Evolutionary conservation across 306 rosid species (phyloP), one percentile per base, ranked within the genome.

Genomic region (Macrotyloma uniflorum): DNA sequence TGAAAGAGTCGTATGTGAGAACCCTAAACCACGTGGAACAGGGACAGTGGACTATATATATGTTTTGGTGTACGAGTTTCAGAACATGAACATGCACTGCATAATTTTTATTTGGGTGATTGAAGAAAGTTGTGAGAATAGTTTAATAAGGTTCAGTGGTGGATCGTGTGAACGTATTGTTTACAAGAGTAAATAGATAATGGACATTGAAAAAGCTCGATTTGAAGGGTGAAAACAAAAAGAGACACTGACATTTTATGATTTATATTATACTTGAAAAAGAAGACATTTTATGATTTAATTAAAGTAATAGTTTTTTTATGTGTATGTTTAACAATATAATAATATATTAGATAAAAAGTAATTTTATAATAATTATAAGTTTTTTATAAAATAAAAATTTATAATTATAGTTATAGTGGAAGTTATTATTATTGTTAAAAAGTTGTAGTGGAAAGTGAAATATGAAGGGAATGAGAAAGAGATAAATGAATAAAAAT

Each of bases 1-100:
- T 73, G 80, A 63, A 33, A 63, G 5, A 49, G 80, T 64, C 80
- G 9, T 47, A 40, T 3, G 47, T 62, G 50, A 12, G n/a, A 75
- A 62, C n/a, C 22, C 30, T 3, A 58, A 59, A 28, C 9, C 79
- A 74, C 70, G 16, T 74, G 79, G 62, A 30, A 45, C 23, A 0
- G 32, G 28, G 0, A 16, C 19, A 22, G 12, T 46, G 26, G 30
- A 57, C 14, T 36, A 13, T 36, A 36, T 36, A 36, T 36, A 36
- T 23, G 18, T 22, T 58, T 24, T 65, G 32, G 70, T 19, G 18
- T 35, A n/a, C 9, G 20, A 71, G 8, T 30, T 38, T 36, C 3
- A 6, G 53, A 54, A 26, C 1, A 72, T 54, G 53, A 54, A 26
- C 1, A 72, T 54, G 46, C 19, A 70, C 32, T 70, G 20, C n/a